Evolutionary conservation across 495 filamentous ascomycete species (phyloP), one percentile per base, ranked within the genome.

Genomic region (Penicillium goetzii): DNA sequence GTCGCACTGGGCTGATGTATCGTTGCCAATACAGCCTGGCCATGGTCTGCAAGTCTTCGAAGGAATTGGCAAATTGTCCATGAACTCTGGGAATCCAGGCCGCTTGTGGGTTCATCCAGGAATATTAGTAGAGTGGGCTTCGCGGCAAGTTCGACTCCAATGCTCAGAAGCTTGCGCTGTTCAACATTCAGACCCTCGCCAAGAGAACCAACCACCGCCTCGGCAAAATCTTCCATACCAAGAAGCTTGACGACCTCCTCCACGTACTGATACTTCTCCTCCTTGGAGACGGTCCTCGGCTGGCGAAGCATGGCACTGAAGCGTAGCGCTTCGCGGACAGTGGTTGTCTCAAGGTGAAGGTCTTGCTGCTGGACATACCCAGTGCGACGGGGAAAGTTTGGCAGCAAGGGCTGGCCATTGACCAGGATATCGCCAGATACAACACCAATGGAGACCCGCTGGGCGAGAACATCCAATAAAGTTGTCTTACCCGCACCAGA

Each of bases 281-380:
- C 30, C 28, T 75, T 69, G 15, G 75, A 52, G 1, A 76, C 71
- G 1, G 60, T 58, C 21, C 49, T 81, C 1, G 93, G 90, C 67
- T 97, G 93, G 43, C 93, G 89, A 21, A 97, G 86, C 38, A 93
- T 78, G 41, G 93, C 93, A 63, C 86, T 90, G 75, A 97, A 97
- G 57, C 83, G 83, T 28, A 97, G 82, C 25, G 92, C 92, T 62
- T 83, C 93, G 32, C 93, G 86, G 33, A 97, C 93, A 2, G 93
- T 97, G 0, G 88, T 86, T 0, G 91, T 94, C n/a, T 88, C 81
- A 7, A 94, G 81, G 76, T 96, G 92, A 6, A 97, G 81, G 83
- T 97, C 93, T 72, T 96, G 92, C 72, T 97, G 93, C 69, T 97
- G 91, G 25, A 93, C 93, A 67, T 96, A 97, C 5, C 93, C 93